Evolutionary conservation across 257 asterid species (phyloP).

Genomic region (Solanum etuberosum): DNA sequence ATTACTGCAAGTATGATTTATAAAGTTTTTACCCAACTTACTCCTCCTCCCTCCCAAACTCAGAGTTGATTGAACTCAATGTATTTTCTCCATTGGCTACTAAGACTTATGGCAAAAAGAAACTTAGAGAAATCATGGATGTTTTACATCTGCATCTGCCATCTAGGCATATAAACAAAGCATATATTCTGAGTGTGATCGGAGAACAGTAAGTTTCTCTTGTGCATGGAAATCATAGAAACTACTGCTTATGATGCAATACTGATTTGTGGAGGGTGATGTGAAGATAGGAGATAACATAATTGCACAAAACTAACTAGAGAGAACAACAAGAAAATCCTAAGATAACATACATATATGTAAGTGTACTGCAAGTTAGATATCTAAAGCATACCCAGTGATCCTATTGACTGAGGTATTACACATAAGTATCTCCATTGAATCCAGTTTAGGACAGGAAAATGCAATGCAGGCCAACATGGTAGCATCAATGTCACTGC

Average conservation of each 20-base stretch:
- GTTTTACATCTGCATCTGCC: neutral
- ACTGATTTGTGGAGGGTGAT: neutral
- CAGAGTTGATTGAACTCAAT: neutral
- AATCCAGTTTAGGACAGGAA: conserved; percentile 79
- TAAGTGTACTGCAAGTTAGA: neutral
- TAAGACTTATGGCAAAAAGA: neutral
- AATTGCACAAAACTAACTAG: neutral
- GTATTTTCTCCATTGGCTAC: neutral
- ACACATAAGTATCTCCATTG: conserved; percentile 60
- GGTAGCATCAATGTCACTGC: conserved; percentile 86
- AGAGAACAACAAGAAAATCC: neutral
- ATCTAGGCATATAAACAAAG: neutral
- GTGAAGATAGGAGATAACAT: neutral
- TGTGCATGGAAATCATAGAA: neutral
- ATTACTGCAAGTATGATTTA: neutral
- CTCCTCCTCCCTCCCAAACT: neutral
- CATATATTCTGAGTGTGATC: neutral
- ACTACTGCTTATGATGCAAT: neutral
- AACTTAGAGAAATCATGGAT: neutral
- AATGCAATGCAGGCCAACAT: conserved; percentile 90
- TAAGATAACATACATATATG: neutral
- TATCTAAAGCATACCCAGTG: conserved; percentile 48
- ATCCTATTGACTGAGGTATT: conserved; percentile 59
- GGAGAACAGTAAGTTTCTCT: neutral
- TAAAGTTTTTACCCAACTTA: neutral